Evolutionary conservation across 2,329 filamentous ascomycete species (phyloP), one percentile per base, ranked within the genome.

Genomic region (Macroventuria anomochaeta): DNA sequence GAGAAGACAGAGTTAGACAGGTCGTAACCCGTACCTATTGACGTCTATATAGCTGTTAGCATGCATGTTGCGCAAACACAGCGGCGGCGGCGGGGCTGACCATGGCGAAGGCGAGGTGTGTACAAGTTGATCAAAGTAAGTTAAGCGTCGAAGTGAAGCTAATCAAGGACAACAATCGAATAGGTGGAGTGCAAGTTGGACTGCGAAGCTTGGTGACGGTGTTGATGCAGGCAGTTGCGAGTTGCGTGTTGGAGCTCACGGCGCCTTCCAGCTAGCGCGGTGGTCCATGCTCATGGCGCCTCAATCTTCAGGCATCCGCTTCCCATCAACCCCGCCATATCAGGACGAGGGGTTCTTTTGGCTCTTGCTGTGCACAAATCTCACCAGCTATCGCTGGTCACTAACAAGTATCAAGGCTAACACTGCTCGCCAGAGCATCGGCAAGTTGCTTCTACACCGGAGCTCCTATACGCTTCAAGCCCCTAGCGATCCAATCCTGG

Each of bases 1-100:
- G 95, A 97, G 84, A 97, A 99, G 82, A 97, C 96, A 73, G 95
- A 97, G 85, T 99, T 99, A 76, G 91, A 91, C 71, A 99, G 89
- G 86, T 99, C 95, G 82, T 99, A 99, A 74, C 95, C 95, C 72
- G 95, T 99, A 75, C 95, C 95, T 89, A 99, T 99, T 75, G 95
- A 99, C 73, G 95, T 99, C 95, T 99, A 49, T 29, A 42, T 20
- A 59, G 58, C 50, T 58, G 56, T 71, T 50, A 70, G 67, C 25
- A 46, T 25, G 37, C 28, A 17, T 29, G 33, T 33, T 49, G 28
- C 31, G 26, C 55, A 58, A 55, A 58, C 51, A 41, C 17, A 51
- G 33, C 31, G 40, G 40, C 36, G 37, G 36, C 20, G 53, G 46
- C 33, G 57, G 57, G 64, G 61, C 51, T 53, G 56, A 72, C 70